Base-by-base conservation (phyloP, 2,329 filamentous ascomycete species). In the Colletotrichum destructivum region DNA sequence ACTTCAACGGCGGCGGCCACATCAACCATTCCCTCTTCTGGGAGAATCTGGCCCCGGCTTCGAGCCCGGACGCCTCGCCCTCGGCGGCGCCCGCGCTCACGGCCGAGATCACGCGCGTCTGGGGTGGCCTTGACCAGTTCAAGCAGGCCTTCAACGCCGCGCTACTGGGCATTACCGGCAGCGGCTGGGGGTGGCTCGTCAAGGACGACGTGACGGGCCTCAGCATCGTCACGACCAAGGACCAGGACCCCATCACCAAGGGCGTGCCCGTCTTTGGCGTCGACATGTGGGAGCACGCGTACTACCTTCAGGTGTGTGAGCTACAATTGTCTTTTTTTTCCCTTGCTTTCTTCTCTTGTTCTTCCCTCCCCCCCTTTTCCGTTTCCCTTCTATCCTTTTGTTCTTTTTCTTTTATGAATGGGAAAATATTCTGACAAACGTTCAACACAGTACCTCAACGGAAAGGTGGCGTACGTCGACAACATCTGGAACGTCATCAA, bases 261-360 rank as follows among this genome's bases (percentile, higher is more conserved):
- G 87, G 88, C 5, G 87, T 89, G n/a, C 92, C 92, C 11, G 83
- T 97, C 23, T 86, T 95, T 52, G 94, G 94, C 0, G 87, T 97
- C 2, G 94, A 97, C 80, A 96, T 97, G 90, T 97, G 94, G 94
- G 94, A 97, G 84, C 94, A 97, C 84, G 94, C 94, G 0, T 97
- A 97, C 80, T 97, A 97, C 79, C 83, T 97, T 21, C 94, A 94
- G 86, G 90, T 91, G 73, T 75, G 84, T 77, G 15, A 2, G 3
- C 47, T 6, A 31, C 15, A 4, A 1, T 35, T 35, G 31, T 35
- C 8, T 35, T 35, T 38, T 11, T 35, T 35, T 35, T 35, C 2
- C 31, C 31, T 38, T 11, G 0, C 8, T 2, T 11, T 38, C 11
- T 38, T 11, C 9, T 8, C 35, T 38, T 38, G 0, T 38, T 2